These are phyloP conservation scores for Leishmania aethiopica DNA, from an alignment of 208 protist genomes.

Conservation along the genomic window DNA sequence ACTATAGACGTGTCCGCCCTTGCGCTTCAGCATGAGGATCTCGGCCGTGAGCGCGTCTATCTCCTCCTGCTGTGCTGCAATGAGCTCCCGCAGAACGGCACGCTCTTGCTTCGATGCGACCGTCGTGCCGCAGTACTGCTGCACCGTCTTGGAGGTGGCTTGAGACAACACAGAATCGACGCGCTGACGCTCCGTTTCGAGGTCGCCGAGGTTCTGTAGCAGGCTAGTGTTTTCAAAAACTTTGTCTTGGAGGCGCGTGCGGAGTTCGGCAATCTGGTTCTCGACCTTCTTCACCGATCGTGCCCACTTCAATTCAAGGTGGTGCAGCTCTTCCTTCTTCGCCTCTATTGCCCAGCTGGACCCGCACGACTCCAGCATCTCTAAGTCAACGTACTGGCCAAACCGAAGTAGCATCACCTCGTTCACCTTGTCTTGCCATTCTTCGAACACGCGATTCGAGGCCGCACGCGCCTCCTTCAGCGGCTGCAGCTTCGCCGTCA, in stretches of 20 bases:
- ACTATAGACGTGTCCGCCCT: conserved; percentile 93
- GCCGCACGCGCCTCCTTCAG: conserved; percentile 74
- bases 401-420: conserved; percentile 97
- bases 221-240: conserved; percentile 87
- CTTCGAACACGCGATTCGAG: conserved; percentile 60
- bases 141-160: conserved; percentile 75
- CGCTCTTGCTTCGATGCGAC: conserved; percentile 86
- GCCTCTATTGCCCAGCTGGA: conserved; percentile 89
- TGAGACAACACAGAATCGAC: conserved; percentile 73
- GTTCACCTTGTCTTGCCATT: conserved; percentile 88
- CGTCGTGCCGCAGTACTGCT: conserved; percentile 61
- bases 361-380: conserved; percentile 88
- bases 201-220: conserved; percentile 84
- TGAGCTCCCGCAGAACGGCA: conserved; percentile 81
- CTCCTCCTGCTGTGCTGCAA: conserved; percentile 91
- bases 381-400: conserved; percentile 92
- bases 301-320: conserved; percentile 83
- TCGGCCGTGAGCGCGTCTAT: conserved; percentile 93
- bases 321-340: conserved; percentile 88
- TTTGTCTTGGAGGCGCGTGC: conserved; percentile 60
- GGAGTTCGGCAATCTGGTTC: conserved; percentile 66
- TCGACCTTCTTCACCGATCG: conserved; percentile 67
- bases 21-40: conserved; percentile 92
- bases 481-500: conserved; percentile 63
- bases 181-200: conserved; percentile 77